phyloP scores from a whole-genome alignment of 345 rosid species.

The Gossypium stocksii region DNA sequence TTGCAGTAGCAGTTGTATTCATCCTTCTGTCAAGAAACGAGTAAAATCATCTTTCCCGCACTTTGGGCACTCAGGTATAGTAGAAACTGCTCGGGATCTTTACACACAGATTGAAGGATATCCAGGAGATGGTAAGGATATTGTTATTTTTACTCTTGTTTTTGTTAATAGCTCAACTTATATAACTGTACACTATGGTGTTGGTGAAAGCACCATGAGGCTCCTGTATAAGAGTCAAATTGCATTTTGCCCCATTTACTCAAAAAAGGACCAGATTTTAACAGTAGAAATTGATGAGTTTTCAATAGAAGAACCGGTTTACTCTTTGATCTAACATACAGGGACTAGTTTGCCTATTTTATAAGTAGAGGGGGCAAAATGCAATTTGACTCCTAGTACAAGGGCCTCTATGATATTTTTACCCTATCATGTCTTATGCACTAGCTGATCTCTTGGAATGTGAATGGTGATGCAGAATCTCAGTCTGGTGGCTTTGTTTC shows the following conservation, averaged over 20 bases:
- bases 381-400: too few species aligned
- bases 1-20: slow-evolving; percentile 38
- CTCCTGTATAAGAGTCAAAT: too few species aligned
- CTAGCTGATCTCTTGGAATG: slow-evolving; percentile 11
- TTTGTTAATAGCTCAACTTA: not conserved
- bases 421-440: not conserved
- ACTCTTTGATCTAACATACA: too few species aligned
- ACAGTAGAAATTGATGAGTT: too few species aligned
- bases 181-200: not conserved
- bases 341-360: too few species aligned
- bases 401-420: too few species aligned
- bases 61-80: slow-evolving; percentile 80
- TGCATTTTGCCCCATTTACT: too few species aligned
- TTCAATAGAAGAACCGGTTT: too few species aligned
- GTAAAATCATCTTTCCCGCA: slow-evolving; percentile 62
- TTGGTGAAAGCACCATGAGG: too few species aligned
- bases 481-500: slow-evolving; percentile 56
- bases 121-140: slow-evolving; percentile 33
- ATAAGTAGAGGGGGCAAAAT: too few species aligned
- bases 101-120: slow-evolving; percentile 77
- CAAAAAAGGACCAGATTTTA: too few species aligned
- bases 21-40: slow-evolving; percentile 28
- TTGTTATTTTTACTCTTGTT: slow-evolving; percentile 4
- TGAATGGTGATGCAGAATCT: slow-evolving; percentile 31
- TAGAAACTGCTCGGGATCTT: slow-evolving; percentile 82